Conservation (phyloP, 1,139 yeast species). For the Candida sp. region DNA sequence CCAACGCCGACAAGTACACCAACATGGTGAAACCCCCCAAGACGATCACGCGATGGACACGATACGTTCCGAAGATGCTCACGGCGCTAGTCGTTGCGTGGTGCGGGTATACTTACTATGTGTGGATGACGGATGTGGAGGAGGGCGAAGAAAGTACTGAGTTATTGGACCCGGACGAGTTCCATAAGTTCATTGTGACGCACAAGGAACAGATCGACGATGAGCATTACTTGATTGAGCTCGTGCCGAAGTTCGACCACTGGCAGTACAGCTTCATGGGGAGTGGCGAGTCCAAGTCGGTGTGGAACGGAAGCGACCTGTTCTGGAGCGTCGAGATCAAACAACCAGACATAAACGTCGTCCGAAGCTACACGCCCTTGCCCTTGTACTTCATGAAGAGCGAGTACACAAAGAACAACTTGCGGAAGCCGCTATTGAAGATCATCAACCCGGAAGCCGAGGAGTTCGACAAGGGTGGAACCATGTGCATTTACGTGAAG, state of each 20-base stretch:
- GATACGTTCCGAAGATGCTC: constrained; percentile 61
- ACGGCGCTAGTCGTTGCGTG: constrained; percentile 58
- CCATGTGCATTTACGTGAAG: constrained; percentile 77
- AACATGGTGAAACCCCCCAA: constrained; percentile 30
- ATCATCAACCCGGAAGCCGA: constrained; percentile 48
- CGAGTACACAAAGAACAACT: constrained; percentile 48
- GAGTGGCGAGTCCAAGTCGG: constrained; percentile 42
- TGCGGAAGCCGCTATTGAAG: constrained; percentile 49
- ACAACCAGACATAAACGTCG: constrained; percentile 94
- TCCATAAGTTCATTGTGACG: constrained; percentile 71
- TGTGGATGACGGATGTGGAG: constrained; percentile 34
- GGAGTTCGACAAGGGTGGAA: constrained; percentile 61
- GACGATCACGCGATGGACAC: constrained; percentile 41
- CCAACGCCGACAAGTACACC: constrained; percentile 48
- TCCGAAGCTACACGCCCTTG: constrained; percentile 85
- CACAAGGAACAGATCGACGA: constrained; percentile 69
- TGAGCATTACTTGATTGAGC: constrained; percentile 74
- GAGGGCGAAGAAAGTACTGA: constrained; percentile 48
- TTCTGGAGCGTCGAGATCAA: constrained; percentile 90
- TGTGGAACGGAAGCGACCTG: constrained; percentile 80
- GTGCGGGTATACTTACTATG: constrained; percentile 64
- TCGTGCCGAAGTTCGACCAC: constrained; percentile 63
- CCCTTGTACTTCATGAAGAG: constrained; percentile 65
- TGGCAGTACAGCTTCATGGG: constrained; percentile 51
- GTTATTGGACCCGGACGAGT: constrained; percentile 59